These are phyloP conservation scores for Globisporangium uncinulatum DNA, from an alignment of 352 stramenopile species.

Conservation along the genomic window DNA sequence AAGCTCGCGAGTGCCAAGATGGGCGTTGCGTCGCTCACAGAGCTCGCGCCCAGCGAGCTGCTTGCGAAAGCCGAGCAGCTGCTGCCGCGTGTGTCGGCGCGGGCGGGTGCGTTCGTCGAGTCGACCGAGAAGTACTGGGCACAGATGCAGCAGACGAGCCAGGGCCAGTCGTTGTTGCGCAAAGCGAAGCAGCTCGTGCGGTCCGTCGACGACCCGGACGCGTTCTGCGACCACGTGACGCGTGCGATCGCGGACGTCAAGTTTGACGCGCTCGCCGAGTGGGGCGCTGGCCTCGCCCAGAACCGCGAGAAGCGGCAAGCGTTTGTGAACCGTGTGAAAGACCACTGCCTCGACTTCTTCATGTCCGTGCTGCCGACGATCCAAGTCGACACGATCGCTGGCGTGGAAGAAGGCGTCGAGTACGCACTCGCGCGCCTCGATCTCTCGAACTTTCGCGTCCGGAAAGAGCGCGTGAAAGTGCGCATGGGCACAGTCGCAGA, in stretches of 20 bases:
- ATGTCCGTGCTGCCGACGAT: constrained; percentile 81
- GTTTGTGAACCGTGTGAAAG: constrained; percentile 76
- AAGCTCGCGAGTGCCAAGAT: constrained; percentile 54
- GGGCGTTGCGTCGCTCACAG: constrained; percentile 48
- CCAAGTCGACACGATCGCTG: constrained; percentile 76
- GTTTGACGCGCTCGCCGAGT: constrained; percentile 61
- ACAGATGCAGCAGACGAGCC: constrained; percentile 62
- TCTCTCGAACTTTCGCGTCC: constrained; percentile 77
- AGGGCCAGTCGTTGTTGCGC: constrained; percentile 57
- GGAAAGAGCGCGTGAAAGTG: constrained; percentile 82
- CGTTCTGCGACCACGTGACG: constrained; percentile 68
- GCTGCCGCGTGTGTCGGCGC: constrained; percentile 48
- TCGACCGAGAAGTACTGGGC: constrained; percentile 67
- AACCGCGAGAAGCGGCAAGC: constrained; percentile 67
- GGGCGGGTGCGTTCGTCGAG: constrained; percentile 43
- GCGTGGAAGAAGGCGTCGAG: constrained; percentile 65
- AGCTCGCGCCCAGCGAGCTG: constrained; percentile 47
- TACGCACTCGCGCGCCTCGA: constrained; percentile 79
- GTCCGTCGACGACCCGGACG: constrained; percentile 68
- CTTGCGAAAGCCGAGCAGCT: constrained; percentile 60
- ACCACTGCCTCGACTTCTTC: constrained; percentile 84
- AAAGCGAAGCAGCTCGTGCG: constrained; percentile 68
- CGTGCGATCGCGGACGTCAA: constrained; percentile 65
- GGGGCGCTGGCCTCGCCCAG: constrained; percentile 52
- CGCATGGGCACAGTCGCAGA: constrained; percentile 75